Conservation (phyloP, 179 eudicot genomes). For the Drosera spatulata region DNA sequence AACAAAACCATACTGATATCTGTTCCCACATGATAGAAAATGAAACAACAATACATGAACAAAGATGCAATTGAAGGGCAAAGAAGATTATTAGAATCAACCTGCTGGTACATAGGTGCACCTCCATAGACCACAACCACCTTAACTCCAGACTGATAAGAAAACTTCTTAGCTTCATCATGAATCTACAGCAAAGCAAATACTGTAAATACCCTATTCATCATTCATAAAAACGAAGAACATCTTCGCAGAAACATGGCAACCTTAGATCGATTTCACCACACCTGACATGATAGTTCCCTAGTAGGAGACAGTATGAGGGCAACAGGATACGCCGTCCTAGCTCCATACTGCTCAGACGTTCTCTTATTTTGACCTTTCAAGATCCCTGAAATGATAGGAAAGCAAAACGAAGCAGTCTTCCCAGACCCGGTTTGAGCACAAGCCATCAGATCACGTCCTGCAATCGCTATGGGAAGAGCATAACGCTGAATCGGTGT, state of each 20-base stretch:
- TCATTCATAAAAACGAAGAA: not conserved
- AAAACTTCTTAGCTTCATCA: conserved; percentile 80
- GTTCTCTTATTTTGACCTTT: conserved; percentile 30
- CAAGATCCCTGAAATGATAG: conserved; percentile 89
- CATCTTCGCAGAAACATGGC: not conserved
- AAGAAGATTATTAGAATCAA: conserved; percentile 3
- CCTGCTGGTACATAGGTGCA: conserved; percentile 94
- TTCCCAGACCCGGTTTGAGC: conserved; percentile 97
- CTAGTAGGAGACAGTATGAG: conserved; percentile 94
- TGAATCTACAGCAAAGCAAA: conserved; percentile 29
- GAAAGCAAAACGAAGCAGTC: conserved; percentile 94
- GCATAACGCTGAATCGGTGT: conserved; percentile 93
- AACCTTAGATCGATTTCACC: not conserved
- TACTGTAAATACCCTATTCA: not conserved
- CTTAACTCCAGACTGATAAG: conserved; percentile 88
- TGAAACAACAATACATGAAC: no score
- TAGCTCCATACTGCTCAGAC: conserved; percentile 33
- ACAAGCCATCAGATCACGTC: conserved; percentile 93
- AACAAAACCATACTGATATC: no score
- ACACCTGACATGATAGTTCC: conserved; percentile 82
- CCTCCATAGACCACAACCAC: conserved; percentile 97
- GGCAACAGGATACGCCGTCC: conserved; percentile 70
- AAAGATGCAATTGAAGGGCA: no score
- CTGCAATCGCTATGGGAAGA: conserved; percentile 79
- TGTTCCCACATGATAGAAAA: no score